Evolutionary conservation across 306 rosid genomes (phyloP).

Genomic region (Trifolium fragiferum): DNA sequence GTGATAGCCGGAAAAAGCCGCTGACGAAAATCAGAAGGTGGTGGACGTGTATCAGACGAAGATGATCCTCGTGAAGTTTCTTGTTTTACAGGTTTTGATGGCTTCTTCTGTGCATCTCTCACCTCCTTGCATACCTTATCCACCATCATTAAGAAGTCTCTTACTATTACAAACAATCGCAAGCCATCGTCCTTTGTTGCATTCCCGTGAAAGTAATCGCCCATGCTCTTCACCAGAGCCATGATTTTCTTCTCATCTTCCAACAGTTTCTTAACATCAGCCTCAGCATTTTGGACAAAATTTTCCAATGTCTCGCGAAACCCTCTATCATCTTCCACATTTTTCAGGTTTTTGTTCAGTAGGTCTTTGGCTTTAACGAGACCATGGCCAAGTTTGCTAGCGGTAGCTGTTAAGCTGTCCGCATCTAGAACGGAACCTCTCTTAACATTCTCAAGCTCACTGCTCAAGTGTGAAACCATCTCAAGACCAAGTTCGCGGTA

Average conservation of each 20-base stretch:
- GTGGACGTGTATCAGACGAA: slow-evolving; percentile 51
- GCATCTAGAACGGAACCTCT: slow-evolving; percentile 81
- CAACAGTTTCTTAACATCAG: slow-evolving; percentile 55
- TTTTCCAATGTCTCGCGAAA: slow-evolving; percentile 57
- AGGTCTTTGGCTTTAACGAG: slow-evolving; percentile 62
- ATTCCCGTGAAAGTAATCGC: slow-evolving; percentile 92
- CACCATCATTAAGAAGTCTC: slow-evolving; percentile 83
- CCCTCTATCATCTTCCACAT: slow-evolving; percentile 53
- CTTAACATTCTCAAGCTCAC: slow-evolving; percentile 81
- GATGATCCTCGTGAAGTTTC: slow-evolving; percentile 50
- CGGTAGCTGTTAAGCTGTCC: slow-evolving; percentile 77
- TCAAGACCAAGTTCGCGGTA: slow-evolving; percentile 70
- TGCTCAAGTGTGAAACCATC: slow-evolving; percentile 75
- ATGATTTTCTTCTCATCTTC: slow-evolving; percentile 86
- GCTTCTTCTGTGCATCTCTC: slow-evolving; percentile 56
- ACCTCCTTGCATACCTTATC: slow-evolving; percentile 81
- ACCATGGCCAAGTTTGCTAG: slow-evolving; percentile 65
- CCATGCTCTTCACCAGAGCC: slow-evolving; percentile 87
- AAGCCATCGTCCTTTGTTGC: slow-evolving; percentile 84
- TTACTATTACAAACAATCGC: slow-evolving; percentile 70
- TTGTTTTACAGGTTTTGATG: slow-evolving; percentile 49
- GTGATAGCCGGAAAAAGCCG: slow-evolving; percentile 76
- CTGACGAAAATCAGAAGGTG: slow-evolving; percentile 57
- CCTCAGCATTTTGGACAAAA: slow-evolving; percentile 78
- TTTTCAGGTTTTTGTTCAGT: slow-evolving; percentile 55